These are phyloP conservation scores for Fusarium illudens DNA, from an alignment of 2,329 filamentous ascomycete species.

Conservation along the genomic window DNA sequence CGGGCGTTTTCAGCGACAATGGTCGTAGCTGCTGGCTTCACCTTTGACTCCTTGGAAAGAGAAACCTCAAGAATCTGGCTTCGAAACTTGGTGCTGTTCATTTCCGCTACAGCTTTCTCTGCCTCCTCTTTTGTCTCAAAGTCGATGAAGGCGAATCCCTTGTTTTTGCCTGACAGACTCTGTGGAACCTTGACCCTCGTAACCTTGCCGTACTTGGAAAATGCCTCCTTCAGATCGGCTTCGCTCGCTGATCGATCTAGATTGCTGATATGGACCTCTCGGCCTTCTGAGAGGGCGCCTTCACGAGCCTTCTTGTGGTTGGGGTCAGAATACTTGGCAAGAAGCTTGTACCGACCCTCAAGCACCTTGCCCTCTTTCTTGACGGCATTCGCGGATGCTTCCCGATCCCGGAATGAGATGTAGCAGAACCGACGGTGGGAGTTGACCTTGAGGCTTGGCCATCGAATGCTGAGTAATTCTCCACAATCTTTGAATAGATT, in stretches of 20 bases:
- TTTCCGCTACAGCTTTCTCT: conserved; percentile 68
- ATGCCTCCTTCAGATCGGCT: conserved; percentile 73
- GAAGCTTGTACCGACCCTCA: conserved; percentile 72
- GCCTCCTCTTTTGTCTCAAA: conserved; percentile 77
- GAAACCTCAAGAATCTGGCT: conserved; percentile 74
- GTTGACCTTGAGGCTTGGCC: conserved; percentile 91
- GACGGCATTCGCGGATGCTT: conserved; percentile 75
- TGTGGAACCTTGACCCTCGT: conserved; percentile 75
- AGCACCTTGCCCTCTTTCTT: conserved; percentile 75
- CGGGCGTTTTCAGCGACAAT: conserved; percentile 45
- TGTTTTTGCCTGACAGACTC: conserved; percentile 72
- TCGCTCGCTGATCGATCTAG: conserved; percentile 70
- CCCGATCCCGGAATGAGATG: conserved; percentile 79
- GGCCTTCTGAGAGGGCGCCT: conserved; percentile 84
- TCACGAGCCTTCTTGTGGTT: conserved; percentile 78
- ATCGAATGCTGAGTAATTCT: conserved; percentile 83
- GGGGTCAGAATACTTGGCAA: conserved; percentile 87
- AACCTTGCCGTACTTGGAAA: conserved; percentile 79
- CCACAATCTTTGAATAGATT: conserved; percentile 78
- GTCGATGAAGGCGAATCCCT: conserved; percentile 82
- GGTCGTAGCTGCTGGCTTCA: conserved; percentile 63
- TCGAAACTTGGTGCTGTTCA: conserved; percentile 76
- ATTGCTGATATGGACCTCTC: conserved; percentile 83
- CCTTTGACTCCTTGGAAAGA: conserved; percentile 63
- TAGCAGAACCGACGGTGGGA: conserved; percentile 94